A percentile compares a stretch with the other conserved stretches of the same genome.
Evolutionary conservation across 75 land plant species (phyloP).

Genomic region (Selaginella moellendorffii): DNA sequence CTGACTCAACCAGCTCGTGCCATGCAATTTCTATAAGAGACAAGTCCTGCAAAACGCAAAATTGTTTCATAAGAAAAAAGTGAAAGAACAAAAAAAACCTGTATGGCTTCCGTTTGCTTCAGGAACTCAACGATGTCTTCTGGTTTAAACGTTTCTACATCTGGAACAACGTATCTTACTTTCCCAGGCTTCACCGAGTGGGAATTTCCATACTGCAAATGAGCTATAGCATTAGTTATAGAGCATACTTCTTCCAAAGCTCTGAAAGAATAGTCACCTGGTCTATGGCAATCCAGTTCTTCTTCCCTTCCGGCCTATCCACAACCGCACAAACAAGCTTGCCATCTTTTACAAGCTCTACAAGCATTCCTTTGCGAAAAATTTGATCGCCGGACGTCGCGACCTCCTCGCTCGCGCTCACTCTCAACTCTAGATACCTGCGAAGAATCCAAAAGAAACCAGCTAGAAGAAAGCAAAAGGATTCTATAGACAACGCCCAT

Average conservation of each 20-base stretch:
- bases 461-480: not conserved
- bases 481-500: not conserved
- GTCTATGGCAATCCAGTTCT: conserved; percentile 82
- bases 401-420: not conserved
- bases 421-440: not conserved
- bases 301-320: conserved; percentile 86
- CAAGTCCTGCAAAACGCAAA: conserved; percentile 52
- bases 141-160: conserved; percentile 52
- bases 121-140: conserved; percentile 47
- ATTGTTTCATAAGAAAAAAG: not conserved
- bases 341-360: conserved; percentile 78
- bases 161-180: conserved; percentile 74
- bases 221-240: not conserved
- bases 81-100: conserved; percentile 14
- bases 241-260: not conserved
- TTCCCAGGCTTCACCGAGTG: conserved; percentile 72
- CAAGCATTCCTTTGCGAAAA: conserved; percentile 49
- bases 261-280: conserved; percentile 41
- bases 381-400: conserved; percentile 11
- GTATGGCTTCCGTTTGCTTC: conserved; percentile 34
- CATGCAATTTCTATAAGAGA: conserved; percentile 81
- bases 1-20: conserved; percentile 58
- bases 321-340: conserved; percentile 59
- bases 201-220: conserved; percentile 54
- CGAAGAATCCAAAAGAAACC: not conserved